Base-by-base conservation (phyloP, 805 yeast species). In the Saturnispora zaruensis region DNA sequence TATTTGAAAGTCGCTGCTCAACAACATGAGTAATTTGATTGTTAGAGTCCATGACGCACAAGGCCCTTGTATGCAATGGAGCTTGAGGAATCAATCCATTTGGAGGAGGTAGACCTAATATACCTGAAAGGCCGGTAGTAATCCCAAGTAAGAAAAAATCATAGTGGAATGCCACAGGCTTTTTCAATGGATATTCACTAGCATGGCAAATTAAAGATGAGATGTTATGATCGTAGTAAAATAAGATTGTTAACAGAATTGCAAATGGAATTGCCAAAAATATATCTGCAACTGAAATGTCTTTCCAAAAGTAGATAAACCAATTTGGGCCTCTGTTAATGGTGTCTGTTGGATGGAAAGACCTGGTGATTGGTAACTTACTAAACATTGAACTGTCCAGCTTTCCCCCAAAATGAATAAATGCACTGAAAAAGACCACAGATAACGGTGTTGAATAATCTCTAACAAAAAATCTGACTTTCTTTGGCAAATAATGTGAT, bases 31-130 rank as follows among this genome's bases (percentile, higher is more conserved):
- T 61, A 1, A 77, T 71, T 20, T 46, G 56, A 30, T 61, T 61
- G 48, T 67, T 65, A 46, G 64, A 62, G 46, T 75, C 74, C 54
- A 74, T 73, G 13, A 85, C 80, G 40, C 87, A 76, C 28, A 91
- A 66, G 0, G 96, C 79, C 40, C 76, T 77, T 0, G 98, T 89
- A 59, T 91, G 99, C 33, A 93, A 63, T 2, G 98, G 98, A 0
- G 99, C 98, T 65, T 91, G 99, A 1, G 99, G 99, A 41, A 91
- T 91, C 30, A 91, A 71, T 0, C 99, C 99, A 66, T 93, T 93
- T 0, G 98, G 98, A 2, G 97, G 89, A 0, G 98, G 99, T 2
- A 93, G 74, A 0, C 98, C 99, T 9, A 91, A 61, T 1, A 91
- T 66, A 0, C 98, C 98, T 3, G 96, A 74, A 1, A 91, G 65